Conservation (phyloP, 2,329 filamentous ascomycete genomes). For the Cercospora zeae-maydis region DNA sequence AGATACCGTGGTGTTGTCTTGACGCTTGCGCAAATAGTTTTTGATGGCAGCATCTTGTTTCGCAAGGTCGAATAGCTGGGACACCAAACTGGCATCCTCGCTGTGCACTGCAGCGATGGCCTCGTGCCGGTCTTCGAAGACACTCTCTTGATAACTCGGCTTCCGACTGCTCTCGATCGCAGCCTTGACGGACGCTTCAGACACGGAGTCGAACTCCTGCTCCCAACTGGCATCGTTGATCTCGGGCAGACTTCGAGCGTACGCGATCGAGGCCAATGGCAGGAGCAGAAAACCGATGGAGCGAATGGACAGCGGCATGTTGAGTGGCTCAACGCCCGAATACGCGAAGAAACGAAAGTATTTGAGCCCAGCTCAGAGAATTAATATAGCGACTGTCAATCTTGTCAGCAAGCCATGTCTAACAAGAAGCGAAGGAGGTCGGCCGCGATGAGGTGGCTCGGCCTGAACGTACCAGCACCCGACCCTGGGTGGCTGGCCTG, state of each 20-base stretch:
- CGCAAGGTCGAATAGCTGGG: conserved; percentile 61
- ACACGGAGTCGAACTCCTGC: conserved; percentile 55
- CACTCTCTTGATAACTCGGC: conserved; percentile 63
- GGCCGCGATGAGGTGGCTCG: background rate
- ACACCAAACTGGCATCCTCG: conserved; percentile 60
- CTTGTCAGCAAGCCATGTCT: conserved; percentile 9
- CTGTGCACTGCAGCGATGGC: conserved; percentile 62
- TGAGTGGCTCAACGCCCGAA: conserved; percentile 1
- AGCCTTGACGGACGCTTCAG: conserved; percentile 60
- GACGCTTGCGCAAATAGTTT: conserved; percentile 43
- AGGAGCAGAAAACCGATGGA: conserved; percentile 39
- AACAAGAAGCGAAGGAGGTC: background rate
- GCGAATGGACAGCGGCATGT: conserved; percentile 41
- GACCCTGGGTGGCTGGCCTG: background rate
- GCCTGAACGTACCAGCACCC: background rate
- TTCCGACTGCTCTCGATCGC: conserved; percentile 63
- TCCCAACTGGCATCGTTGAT: conserved; percentile 44
- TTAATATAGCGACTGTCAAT: background rate
- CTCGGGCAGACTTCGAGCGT: conserved; percentile 22
- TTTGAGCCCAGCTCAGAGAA: background rate
- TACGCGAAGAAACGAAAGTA: background rate
- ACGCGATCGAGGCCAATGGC: conserved; percentile 37
- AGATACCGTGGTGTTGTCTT: conserved; percentile 31
- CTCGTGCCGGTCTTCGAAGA: conserved; percentile 62
- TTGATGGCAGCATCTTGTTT: conserved; percentile 42